phyloP scores from a whole-genome alignment of 257 asterid species.

The Solanum pinnatisectum region DNA sequence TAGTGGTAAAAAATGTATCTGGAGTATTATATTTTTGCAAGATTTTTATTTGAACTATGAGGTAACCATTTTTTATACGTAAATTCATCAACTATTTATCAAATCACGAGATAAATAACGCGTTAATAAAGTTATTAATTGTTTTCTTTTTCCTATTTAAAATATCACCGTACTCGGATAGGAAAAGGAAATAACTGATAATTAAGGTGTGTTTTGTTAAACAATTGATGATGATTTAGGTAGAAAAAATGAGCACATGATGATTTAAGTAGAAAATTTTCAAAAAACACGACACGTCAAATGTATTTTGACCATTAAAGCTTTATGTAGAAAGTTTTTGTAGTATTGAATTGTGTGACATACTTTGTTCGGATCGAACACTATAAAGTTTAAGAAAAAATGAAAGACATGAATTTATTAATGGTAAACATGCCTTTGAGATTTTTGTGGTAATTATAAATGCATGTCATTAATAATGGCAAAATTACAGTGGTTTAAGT shows the following conservation, averaged over 20 bases:
- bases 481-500: not conserved
- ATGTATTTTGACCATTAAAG: not conserved
- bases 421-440: not conserved
- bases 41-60: not conserved
- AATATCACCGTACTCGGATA: rapidly evolving
- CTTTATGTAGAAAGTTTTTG: not conserved
- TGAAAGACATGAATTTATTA: no score
- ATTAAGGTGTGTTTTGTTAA: not conserved
- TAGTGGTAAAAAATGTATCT: not conserved
- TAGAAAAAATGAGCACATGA: not conserved
- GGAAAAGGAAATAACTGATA: no score
- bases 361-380: not conserved
- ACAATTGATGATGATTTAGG: not conserved
- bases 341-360: not conserved
- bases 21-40: not conserved
- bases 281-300: not conserved
- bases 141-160: no score
- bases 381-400: no score
- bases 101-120: no score
- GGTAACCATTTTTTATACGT: not conserved
- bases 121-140: no score
- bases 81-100: not conserved
- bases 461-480: not conserved
- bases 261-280: no score
- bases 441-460: not conserved